Conservation (phyloP, 2,329 filamentous ascomycete species). For the Bisporella sp. region DNA sequence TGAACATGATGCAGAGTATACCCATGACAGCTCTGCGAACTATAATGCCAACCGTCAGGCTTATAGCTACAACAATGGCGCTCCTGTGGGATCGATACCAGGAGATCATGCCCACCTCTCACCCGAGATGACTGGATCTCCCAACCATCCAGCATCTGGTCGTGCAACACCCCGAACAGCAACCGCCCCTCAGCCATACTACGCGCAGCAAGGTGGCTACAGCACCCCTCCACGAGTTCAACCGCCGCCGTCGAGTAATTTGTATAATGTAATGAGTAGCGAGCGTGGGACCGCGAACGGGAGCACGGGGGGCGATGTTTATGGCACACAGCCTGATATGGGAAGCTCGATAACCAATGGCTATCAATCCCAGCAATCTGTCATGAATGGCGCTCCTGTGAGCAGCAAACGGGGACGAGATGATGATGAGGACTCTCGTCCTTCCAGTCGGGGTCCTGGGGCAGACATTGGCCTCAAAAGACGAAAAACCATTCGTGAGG, state of each 20-base stretch:
- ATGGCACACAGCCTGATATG: constrained; percentile 59
- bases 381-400: constrained; percentile 54
- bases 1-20: constrained; percentile 77
- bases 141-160: constrained; percentile 72
- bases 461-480: constrained; percentile 61
- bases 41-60: constrained; percentile 67
- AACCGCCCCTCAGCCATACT: constrained; percentile 64
- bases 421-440: constrained; percentile 45
- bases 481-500: constrained; percentile 68
- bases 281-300: constrained; percentile 63
- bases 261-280: constrained; percentile 87
- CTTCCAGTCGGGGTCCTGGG: constrained; percentile 46
- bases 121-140: constrained; percentile 77
- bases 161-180: constrained; percentile 81
- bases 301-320: constrained; percentile 59
- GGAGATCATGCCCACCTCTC: constrained; percentile 72
- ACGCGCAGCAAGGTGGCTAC: constrained; percentile 57
- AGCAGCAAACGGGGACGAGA: constrained; percentile 37
- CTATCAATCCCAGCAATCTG: constrained; percentile 55
- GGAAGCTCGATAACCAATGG: constrained; percentile 48
- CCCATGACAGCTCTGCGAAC: constrained; percentile 65
- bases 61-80: constrained; percentile 68
- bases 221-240: constrained; percentile 68
- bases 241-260: constrained; percentile 65
- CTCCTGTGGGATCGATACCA: constrained; percentile 57